These are phyloP conservation scores for Plasmodium chabaudi DNA, from an alignment of 169 alveolate species.

Conservation along the genomic window DNA sequence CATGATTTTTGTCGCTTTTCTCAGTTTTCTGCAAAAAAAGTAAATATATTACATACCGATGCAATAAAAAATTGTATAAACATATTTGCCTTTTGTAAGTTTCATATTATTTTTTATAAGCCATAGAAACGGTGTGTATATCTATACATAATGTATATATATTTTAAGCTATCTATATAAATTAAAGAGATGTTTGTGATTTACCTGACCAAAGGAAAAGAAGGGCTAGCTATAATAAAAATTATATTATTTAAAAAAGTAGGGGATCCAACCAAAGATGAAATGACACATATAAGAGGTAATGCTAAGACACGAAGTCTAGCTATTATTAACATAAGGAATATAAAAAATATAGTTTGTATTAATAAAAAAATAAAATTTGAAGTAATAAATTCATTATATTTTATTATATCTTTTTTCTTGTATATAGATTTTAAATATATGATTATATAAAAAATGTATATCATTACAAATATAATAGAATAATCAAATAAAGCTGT, in stretches of 20 bases:
- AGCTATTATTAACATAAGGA: slow-evolving; percentile 35
- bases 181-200: not conserved
- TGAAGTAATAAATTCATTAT: slow-evolving; percentile 10
- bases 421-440: not conserved
- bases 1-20: not conserved
- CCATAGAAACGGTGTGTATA: not conserved
- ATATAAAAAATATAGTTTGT: slow-evolving; percentile 17
- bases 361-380: slow-evolving; percentile 23
- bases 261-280: slow-evolving; percentile 53
- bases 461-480: slow-evolving; percentile 2
- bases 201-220: slow-evolving; percentile 14
- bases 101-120: not conserved
- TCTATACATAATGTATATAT: not conserved
- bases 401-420: not conserved
- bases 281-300: slow-evolving; percentile 45
- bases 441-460: slow-evolving; percentile 8
- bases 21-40: slow-evolving; percentile 1
- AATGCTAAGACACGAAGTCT: slow-evolving; percentile 63
- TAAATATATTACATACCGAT: not conserved
- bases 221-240: not conserved
- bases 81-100: not conserved
- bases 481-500: slow-evolving; percentile 41
- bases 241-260: not conserved
- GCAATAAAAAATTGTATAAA: not conserved
- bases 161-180: not conserved